Evolutionary conservation across 1,284 basidiomycete genomes (phyloP).

Genomic region (Laetiporus sulphureus): DNA sequence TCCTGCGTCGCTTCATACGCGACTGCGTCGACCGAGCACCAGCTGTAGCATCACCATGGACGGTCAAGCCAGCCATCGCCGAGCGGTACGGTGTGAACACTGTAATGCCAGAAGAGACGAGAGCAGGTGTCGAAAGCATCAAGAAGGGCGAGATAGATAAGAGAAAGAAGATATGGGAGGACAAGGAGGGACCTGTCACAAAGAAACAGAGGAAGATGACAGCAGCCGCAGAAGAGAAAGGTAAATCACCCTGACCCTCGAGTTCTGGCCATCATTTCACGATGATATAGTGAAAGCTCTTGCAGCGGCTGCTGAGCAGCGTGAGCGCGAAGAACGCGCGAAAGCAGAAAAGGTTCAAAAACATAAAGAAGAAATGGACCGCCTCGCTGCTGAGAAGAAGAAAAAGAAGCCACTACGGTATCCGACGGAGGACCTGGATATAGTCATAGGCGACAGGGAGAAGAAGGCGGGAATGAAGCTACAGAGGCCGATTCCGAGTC

Average conservation of each 20-base stretch:
- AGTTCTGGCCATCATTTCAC: conserved; percentile 7
- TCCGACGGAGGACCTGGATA: conserved; percentile 78
- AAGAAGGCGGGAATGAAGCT: conserved; percentile 68
- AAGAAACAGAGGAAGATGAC: conserved; percentile 79
- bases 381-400: conserved; percentile 68
- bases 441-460: conserved; percentile 71
- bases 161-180: conserved; percentile 83
- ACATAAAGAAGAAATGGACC: conserved; percentile 65
- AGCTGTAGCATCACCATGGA: conserved; percentile 91
- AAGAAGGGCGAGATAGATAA: conserved; percentile 88
- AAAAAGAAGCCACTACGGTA: conserved; percentile 89
- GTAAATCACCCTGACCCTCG: conserved; percentile 30
- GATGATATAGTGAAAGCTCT: conserved; percentile 28
- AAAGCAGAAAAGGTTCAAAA: conserved; percentile 60
- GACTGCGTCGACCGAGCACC: conserved; percentile 91
- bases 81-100: conserved; percentile 77
- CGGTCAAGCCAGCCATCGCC: conserved; percentile 83
- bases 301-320: conserved; percentile 43
- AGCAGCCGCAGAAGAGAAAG: conserved; percentile 65
- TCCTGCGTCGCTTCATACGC: conserved; percentile 91
- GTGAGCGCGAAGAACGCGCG: conserved; percentile 61
- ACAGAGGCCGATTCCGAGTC: conserved; percentile 64
- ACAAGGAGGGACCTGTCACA: conserved; percentile 68
- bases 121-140: conserved; percentile 69
- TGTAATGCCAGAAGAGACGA: conserved; percentile 81